Evolutionary conservation across 2,329 filamentous ascomycete species (phyloP).

Genomic region (Capronia epimyces): DNA sequence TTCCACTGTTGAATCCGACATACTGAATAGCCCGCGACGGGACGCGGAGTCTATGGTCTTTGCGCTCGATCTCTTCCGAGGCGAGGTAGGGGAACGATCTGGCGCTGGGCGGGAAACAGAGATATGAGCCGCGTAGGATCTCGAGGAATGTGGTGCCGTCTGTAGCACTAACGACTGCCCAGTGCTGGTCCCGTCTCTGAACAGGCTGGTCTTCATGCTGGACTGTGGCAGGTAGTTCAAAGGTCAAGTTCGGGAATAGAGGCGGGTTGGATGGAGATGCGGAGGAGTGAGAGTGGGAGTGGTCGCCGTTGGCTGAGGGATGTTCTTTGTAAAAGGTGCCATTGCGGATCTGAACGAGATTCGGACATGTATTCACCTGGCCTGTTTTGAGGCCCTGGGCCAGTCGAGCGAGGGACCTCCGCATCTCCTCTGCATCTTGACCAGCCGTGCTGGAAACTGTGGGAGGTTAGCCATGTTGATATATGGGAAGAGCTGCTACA

Average conservation of each 20-base stretch:
- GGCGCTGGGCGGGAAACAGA: slow-evolving; percentile 69
- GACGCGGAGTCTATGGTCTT: slow-evolving; percentile 48
- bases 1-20: slow-evolving; percentile 81
- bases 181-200: slow-evolving; percentile 51
- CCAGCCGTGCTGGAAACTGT: neutral
- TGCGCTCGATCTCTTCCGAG: slow-evolving; percentile 53
- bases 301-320: slow-evolving; percentile 46
- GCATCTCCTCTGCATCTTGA: slow-evolving; percentile 15
- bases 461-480: neutral
- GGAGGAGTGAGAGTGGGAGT: slow-evolving; percentile 27
- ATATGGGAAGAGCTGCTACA: no score
- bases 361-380: slow-evolving; percentile 2
- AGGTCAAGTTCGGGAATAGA: slow-evolving; percentile 65
- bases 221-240: slow-evolving; percentile 57
- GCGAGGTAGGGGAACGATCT: slow-evolving; percentile 75
- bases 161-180: slow-evolving; percentile 76
- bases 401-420: slow-evolving; percentile 17
- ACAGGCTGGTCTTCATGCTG: slow-evolving; percentile 34
- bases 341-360: slow-evolving; percentile 67
- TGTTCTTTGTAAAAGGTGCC: slow-evolving; percentile 79
- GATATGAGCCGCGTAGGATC: slow-evolving; percentile 66
- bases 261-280: slow-evolving; percentile 56
- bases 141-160: slow-evolving; percentile 81
- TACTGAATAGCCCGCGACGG: slow-evolving; percentile 71
- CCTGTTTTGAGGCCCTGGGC: slow-evolving; percentile 7